Evolutionary conservation across 2,329 filamentous ascomycete genomes (phyloP).

Genomic region (Trichoderma brevicompactum): DNA sequence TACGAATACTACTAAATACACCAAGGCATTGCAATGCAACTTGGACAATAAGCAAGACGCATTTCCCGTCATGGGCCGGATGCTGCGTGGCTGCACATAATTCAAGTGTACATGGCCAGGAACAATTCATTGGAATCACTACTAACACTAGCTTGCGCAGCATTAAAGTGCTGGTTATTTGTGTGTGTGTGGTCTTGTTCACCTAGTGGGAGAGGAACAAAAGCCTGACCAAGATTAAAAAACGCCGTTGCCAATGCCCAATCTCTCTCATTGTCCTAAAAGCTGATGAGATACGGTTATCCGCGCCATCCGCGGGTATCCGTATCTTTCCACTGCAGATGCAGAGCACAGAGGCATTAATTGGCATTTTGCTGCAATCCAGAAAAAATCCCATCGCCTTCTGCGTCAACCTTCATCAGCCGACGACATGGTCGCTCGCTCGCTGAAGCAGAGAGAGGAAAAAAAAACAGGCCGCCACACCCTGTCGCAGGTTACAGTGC

Average conservation of each 20-base stretch:
- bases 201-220: too few relatives aligned
- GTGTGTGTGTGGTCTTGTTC: too few relatives aligned
- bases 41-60: too few relatives aligned
- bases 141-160: too few relatives aligned
- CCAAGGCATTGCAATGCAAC: too few relatives aligned
- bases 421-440: constrained; percentile 8
- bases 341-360: constrained; percentile 5
- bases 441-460: not conserved
- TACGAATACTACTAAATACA: too few relatives aligned
- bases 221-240: not conserved
- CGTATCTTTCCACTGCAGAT: constrained; percentile 16
- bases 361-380: not conserved
- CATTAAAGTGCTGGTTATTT: too few relatives aligned
- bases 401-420: not conserved
- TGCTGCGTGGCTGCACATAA: too few relatives aligned
- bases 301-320: constrained; percentile 25
- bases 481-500: constrained; percentile 29
- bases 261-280: not conserved
- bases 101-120: too few relatives aligned
- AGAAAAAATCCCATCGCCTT: not conserved
- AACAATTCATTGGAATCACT: too few relatives aligned
- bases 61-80: too few relatives aligned
- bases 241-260: not conserved
- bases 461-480: constrained; percentile 18
- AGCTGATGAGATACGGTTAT: constrained; percentile 7